Percentiles rank a stretch among this genome's conserved stretches.
These are phyloP conservation scores for Pseudogymnoascus sp. DNA, from an alignment of 2,329 filamentous ascomycete species.

Conservation along the genomic window DNA sequence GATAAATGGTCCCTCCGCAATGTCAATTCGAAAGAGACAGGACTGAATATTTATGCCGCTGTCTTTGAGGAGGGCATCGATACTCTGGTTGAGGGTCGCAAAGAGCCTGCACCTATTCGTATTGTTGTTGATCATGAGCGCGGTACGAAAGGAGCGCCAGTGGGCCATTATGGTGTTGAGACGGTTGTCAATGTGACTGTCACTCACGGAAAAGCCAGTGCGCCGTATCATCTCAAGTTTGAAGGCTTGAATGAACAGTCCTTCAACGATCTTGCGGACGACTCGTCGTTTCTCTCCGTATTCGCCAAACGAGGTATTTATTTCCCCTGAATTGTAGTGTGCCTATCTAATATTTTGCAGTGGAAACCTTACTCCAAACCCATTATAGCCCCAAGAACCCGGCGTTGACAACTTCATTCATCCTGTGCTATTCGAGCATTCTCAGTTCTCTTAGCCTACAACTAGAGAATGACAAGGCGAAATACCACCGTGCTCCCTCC, in stretches of 20 bases:
- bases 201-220: constrained; percentile 41
- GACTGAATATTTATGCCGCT: constrained; percentile 54
- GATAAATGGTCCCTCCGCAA: constrained; percentile 73
- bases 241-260: constrained; percentile 60
- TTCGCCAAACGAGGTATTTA: constrained; percentile 63
- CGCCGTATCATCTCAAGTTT: constrained; percentile 48
- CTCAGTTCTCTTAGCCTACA: constrained; percentile 61
- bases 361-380: constrained; percentile 62
- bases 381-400: constrained; percentile 63
- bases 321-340: not conserved
- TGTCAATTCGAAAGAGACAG: constrained; percentile 52
- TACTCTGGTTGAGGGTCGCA: constrained; percentile 54
- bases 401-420: constrained; percentile 55
- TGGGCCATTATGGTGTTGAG: constrained; percentile 63
- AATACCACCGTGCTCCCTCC: constrained; percentile 68
- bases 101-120: constrained; percentile 60
- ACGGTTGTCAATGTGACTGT: constrained; percentile 56
- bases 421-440: constrained; percentile 71
- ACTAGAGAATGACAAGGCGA: constrained; percentile 54
- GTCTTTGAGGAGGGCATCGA: constrained; percentile 64
- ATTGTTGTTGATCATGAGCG: constrained; percentile 65
- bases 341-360: constrained; percentile 38
- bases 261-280: constrained; percentile 65
- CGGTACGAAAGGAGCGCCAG: constrained; percentile 56
- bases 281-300: constrained; percentile 65